phyloP scores from a whole-genome alignment of 2,329 filamentous ascomycete species.

The Colletotrichum limetticola region DNA sequence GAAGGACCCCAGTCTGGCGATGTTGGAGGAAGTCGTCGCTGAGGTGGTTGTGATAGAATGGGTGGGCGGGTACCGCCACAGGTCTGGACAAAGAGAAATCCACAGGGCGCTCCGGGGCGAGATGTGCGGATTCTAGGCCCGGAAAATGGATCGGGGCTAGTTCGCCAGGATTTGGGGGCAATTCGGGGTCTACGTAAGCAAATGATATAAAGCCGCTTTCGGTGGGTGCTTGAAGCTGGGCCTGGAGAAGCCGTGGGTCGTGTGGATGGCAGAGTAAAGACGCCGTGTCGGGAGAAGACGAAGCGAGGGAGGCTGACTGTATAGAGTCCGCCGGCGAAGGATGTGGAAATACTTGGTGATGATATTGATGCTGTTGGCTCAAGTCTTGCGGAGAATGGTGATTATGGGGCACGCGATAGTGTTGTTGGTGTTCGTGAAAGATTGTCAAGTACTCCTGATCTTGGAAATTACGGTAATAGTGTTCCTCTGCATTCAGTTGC shows the following conservation, averaged over 20 bases:
- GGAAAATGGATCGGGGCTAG: conserved; percentile 26
- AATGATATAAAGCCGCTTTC: neutral
- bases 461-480: neutral
- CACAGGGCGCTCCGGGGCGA: neutral
- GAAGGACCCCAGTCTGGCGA: conserved; percentile 4
- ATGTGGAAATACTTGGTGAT: neutral
- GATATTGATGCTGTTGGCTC: neutral
- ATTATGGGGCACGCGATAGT: neutral
- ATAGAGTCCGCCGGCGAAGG: neutral
- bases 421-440: neutral
- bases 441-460: neutral
- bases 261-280: conserved; percentile 32
- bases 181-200: conserved; percentile 2
- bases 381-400: neutral
- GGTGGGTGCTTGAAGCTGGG: conserved; percentile 21
- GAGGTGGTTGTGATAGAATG: conserved; percentile 2
- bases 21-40: conserved; percentile 6
- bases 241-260: conserved; percentile 33
- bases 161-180: neutral
- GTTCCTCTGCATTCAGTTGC: neutral
- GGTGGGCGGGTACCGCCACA: conserved; percentile 9
- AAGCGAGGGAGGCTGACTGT: neutral
- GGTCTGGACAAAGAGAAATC: conserved; percentile 5
- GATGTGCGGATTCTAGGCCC: neutral
- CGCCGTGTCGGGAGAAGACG: conserved; percentile 11